phyloP scores from a whole-genome alignment of 169 alveolate genomes.

The Neospora caninum region DNA sequence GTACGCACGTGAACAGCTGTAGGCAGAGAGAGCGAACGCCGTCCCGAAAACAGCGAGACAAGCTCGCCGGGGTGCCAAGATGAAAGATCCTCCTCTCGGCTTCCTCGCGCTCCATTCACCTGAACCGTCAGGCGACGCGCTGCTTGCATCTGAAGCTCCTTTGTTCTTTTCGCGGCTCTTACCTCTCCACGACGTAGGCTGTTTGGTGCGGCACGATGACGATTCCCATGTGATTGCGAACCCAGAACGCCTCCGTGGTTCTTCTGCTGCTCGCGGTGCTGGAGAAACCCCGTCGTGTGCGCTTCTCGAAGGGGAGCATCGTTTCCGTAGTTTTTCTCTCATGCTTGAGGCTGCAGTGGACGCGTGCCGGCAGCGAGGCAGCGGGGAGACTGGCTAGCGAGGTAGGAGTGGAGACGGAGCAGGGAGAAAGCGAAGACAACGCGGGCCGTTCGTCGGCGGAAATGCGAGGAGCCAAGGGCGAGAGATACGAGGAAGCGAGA shows the following conservation, averaged over 20 bases:
- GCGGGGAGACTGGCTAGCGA: too few species aligned
- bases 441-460: too few species aligned
- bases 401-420: too few species aligned
- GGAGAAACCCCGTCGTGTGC: background rate
- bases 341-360: background rate
- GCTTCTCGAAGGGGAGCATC: background rate
- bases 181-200: slow-evolving; percentile 91
- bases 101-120: background rate
- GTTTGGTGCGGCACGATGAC: slow-evolving; percentile 93
- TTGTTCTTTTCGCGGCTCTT: background rate
- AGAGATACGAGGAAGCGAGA: too few species aligned
- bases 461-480: too few species aligned
- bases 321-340: background rate
- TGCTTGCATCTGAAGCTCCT: background rate
- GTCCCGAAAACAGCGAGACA: background rate
- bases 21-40: too few species aligned
- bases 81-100: background rate
- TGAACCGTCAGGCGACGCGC: background rate
- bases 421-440: too few species aligned
- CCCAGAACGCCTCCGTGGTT: slow-evolving; percentile 35
- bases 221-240: slow-evolving; percentile 78
- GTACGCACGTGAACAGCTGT: too few species aligned
- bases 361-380: background rate
- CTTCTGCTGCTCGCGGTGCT: slow-evolving; percentile 30
- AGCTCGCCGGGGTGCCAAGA: background rate